Evolutionary conservation across 2,329 filamentous ascomycete species (phyloP).

Genomic region (Apiospora saccharicola): DNA sequence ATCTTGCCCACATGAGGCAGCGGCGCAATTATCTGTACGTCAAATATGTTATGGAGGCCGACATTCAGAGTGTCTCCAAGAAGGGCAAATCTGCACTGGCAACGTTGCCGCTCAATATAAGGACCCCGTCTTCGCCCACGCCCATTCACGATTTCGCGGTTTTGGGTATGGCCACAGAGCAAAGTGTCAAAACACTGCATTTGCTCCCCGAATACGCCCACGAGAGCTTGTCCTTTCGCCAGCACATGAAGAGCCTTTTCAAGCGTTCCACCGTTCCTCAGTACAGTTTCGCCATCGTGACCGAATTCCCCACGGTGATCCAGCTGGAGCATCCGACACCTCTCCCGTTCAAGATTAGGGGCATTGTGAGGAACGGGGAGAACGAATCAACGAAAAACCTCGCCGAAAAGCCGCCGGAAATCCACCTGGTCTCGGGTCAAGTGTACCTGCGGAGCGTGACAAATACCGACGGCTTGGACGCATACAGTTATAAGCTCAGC

Average conservation of each 20-base stretch:
- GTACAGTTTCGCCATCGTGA: slow-evolving; percentile 38
- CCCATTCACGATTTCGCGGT: slow-evolving; percentile 34
- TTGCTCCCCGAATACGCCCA: slow-evolving; percentile 42
- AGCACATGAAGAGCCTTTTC: slow-evolving; percentile 44
- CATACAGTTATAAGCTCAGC: background rate
- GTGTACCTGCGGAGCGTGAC: slow-evolving; percentile 26
- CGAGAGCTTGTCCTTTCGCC: slow-evolving; percentile 39
- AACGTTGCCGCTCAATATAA: slow-evolving; percentile 36
- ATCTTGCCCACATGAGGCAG: background rate
- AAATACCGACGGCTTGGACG: slow-evolving; percentile 22
- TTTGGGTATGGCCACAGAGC: background rate
- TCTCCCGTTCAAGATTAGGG: slow-evolving; percentile 34
- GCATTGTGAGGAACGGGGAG: slow-evolving; percentile 26
- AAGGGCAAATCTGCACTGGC: slow-evolving; percentile 28
- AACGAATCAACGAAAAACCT: slow-evolving; percentile 31
- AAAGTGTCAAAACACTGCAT: slow-evolving; percentile 33
- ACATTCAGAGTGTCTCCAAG: slow-evolving; percentile 30
- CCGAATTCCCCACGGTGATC: slow-evolving; percentile 39
- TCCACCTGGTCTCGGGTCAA: slow-evolving; percentile 31
- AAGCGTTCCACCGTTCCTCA: slow-evolving; percentile 43
- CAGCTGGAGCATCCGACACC: slow-evolving; percentile 39
- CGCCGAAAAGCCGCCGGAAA: slow-evolving; percentile 25
- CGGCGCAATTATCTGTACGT: slow-evolving; percentile 38
- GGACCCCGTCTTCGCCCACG: slow-evolving; percentile 14
- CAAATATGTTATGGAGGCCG: slow-evolving; percentile 47